A percentile compares a stretch with the other conserved stretches of the same genome.
These are phyloP conservation scores for Suillus discolor DNA, from an alignment of 768 basidiomycete species.

Conservation along the genomic window DNA sequence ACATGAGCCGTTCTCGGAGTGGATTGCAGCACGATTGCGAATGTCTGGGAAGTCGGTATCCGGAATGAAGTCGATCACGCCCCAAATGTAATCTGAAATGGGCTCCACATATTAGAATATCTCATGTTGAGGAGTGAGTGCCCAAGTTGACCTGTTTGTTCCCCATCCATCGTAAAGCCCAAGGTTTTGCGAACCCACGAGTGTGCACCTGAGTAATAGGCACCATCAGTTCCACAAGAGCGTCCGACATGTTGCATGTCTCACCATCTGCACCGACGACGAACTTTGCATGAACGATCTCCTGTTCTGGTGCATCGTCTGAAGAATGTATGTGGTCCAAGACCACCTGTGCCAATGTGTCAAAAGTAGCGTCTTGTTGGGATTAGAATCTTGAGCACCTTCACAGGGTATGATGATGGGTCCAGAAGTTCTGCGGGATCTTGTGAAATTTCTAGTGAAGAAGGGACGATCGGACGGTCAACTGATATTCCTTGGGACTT, in stretches of 20 bases:
- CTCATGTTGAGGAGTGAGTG: not conserved
- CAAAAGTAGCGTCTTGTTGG: not conserved
- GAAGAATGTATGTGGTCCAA: slow-evolving; percentile 8
- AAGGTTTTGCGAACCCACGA: slow-evolving; percentile 50
- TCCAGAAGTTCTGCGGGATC: slow-evolving; percentile 40
- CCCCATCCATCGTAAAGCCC: slow-evolving; percentile 49
- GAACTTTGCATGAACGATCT: slow-evolving; percentile 35
- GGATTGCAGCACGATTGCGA: slow-evolving; percentile 63
- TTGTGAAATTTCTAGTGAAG: slow-evolving; percentile 33
- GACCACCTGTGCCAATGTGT: slow-evolving; percentile 6
- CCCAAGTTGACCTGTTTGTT: slow-evolving; percentile 41
- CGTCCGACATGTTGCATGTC: slow-evolving; percentile 4
- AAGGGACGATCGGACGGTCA: slow-evolving; percentile 38
- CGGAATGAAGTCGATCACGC: slow-evolving; percentile 71
- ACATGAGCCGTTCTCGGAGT: slow-evolving; percentile 67
- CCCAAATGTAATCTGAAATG: slow-evolving; percentile 73
- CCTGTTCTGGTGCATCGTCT: slow-evolving; percentile 33
- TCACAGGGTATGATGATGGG: slow-evolving; percentile 33
- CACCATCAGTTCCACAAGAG: not conserved
- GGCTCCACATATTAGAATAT: not conserved
- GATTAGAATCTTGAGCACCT: slow-evolving; percentile 18
- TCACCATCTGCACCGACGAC: slow-evolving; percentile 40
- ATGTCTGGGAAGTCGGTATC: slow-evolving; percentile 82
- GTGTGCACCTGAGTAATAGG: slow-evolving; percentile 38
- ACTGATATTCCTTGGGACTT: slow-evolving; percentile 30